These are phyloP conservation scores for Arabidopsis arenosa DNA, from an alignment of 345 rosid genomes.

Conservation along the genomic window DNA sequence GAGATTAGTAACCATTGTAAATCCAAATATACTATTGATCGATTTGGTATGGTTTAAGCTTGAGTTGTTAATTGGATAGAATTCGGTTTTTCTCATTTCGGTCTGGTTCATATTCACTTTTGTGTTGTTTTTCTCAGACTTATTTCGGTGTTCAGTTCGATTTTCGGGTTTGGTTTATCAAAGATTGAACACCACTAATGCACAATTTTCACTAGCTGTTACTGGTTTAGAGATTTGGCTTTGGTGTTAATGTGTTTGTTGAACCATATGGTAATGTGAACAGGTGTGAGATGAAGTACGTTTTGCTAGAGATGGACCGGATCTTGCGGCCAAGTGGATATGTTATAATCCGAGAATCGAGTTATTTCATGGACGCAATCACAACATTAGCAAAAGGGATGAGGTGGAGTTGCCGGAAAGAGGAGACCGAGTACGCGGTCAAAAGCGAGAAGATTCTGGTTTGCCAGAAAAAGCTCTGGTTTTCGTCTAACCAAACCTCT, in stretches of 20 bases:
- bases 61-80: not conserved
- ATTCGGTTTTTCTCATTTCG: too few relatives aligned
- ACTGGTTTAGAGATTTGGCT: not conserved
- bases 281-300: constrained; percentile 89
- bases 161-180: too few relatives aligned
- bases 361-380: constrained; percentile 74
- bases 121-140: too few relatives aligned
- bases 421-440: constrained; percentile 64
- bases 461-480: constrained; percentile 95
- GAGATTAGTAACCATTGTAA: too few relatives aligned
- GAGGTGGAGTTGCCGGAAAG: constrained; percentile 83
- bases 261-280: constrained; percentile 12
- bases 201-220: too few relatives aligned
- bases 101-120: too few relatives aligned
- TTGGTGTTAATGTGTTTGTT: constrained; percentile 15
- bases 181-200: too few relatives aligned
- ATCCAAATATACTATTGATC: too few relatives aligned
- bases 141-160: too few relatives aligned
- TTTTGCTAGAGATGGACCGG: constrained; percentile 89
- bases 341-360: constrained; percentile 79
- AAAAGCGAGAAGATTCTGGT: constrained; percentile 83
- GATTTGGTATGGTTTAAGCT: not conserved
- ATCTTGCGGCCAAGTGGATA: constrained; percentile 82
- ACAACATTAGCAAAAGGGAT: constrained; percentile 71
- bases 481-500: constrained; percentile 51